Evolutionary conservation across 495 filamentous ascomycete species (phyloP), one percentile per base, ranked within the genome.

Genomic region (Podospora sp.): DNA sequence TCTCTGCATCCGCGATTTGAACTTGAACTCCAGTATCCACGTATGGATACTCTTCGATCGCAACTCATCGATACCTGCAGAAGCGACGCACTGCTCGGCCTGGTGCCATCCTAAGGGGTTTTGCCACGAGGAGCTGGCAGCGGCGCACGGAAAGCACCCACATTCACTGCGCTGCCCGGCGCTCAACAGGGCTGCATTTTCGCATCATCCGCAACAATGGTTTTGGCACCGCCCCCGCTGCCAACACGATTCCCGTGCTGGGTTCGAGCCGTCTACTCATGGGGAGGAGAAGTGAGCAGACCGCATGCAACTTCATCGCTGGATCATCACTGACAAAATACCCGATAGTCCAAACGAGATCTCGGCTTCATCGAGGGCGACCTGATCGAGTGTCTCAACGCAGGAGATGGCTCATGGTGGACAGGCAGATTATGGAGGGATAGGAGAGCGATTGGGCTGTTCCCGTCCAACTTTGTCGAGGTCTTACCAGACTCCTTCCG

Each of bases 371-470:
- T 98, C 68, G 96, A 99, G 76, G 95, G 96, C 53, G 95, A 99
- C 79, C 80, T 98, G 66, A 99, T 99, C 74, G 95, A 99, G 86
- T 97, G 93, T 75, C 83, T 99, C 21, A 99, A 98, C 77, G 95
- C 95, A 2, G 95, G 95, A 61, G 95, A 99, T 79, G 96, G 96
- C 27, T 91, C 91, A 62, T 99, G 95, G 96, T 99, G 95, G 95
- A 97, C 92, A 80, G 95, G 95, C 26, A 88, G 94, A 57, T 75
- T 98, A 74, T 88, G 87, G 69, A 86, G 96, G 65, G 95, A 98
- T 76, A 88, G 89, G 75, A 86, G 92, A 66, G 93, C 93, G 70
- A 87, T 96, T 69, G 95, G 95, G 55, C 79, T 95, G 22, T 99
- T 99, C 72, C 95, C 95, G 1, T 97, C 94, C 52, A 99, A 99